Percentiles rank a stretch among this genome's conserved stretches.
phyloP scores from a whole-genome alignment of 2,329 filamentous ascomycete genomes.

The Alternaria triticina region DNA sequence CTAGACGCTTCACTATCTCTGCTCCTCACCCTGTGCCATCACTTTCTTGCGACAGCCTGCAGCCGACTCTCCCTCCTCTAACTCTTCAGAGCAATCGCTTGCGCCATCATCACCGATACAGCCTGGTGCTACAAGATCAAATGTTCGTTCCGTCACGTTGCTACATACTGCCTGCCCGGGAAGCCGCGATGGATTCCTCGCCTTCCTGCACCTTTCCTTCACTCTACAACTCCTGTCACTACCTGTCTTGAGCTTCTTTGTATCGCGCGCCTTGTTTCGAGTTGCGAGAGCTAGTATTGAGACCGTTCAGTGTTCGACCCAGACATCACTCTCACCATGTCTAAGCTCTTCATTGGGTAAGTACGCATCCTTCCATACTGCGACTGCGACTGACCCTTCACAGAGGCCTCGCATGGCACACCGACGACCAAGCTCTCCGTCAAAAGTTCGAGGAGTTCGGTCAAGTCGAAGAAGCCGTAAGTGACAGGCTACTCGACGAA shows the following conservation, averaged over 20 bases:
- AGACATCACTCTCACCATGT: slow-evolving; percentile 64
- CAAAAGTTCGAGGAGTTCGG: slow-evolving; percentile 94
- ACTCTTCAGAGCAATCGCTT: slow-evolving; percentile 24
- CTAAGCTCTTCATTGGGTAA: slow-evolving; percentile 95
- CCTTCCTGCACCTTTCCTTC: slow-evolving; percentile 26
- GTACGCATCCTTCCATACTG: slow-evolving; percentile 39
- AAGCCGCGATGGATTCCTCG: slow-evolving; percentile 39
- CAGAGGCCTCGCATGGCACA: slow-evolving; percentile 98
- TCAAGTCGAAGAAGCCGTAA: slow-evolving; percentile 90
- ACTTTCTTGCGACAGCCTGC: slow-evolving; percentile 22
- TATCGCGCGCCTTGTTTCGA: slow-evolving; percentile 35
- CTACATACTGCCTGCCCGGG: slow-evolving; percentile 36
- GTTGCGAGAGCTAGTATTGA: slow-evolving; percentile 47
- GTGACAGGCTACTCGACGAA: slow-evolving; percentile 51
- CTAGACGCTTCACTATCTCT: slow-evolving; percentile 33
- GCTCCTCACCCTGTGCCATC: slow-evolving; percentile 19
- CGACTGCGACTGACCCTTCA: slow-evolving; percentile 11
- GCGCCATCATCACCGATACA: slow-evolving; percentile 33
- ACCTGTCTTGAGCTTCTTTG: slow-evolving; percentile 33
- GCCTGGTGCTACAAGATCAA: slow-evolving; percentile 42
- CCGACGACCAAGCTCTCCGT: slow-evolving; percentile 84
- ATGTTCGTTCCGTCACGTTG: slow-evolving; percentile 50
- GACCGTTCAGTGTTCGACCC: slow-evolving; percentile 47
- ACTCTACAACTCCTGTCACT: slow-evolving; percentile 23
- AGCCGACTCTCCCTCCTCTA: slow-evolving; percentile 20